Evolutionary conservation across 2,329 filamentous ascomycete species (phyloP).

Genomic region (Paecilomyces fulvus): DNA sequence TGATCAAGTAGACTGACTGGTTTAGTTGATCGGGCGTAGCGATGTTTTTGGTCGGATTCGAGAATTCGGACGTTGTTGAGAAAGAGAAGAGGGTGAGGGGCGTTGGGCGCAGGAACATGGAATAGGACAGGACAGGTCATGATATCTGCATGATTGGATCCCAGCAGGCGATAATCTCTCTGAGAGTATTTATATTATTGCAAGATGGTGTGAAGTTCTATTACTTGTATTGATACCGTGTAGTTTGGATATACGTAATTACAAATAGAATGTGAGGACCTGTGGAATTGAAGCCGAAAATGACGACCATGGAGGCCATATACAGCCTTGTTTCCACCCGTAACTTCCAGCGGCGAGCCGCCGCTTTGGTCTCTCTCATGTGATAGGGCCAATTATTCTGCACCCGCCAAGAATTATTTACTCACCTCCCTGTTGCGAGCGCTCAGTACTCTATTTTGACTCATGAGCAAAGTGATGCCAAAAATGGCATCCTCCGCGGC

Average conservation of each 20-base stretch:
- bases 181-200: too few species aligned
- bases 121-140: too few species aligned
- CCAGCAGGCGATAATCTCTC: too few species aligned
- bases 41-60: too few species aligned
- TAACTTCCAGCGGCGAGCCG: not conserved
- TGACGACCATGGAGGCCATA: not conserved
- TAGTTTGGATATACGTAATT: not conserved
- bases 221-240: too few species aligned
- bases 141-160: too few species aligned
- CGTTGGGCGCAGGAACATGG: too few species aligned
- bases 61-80: too few species aligned
- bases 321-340: not conserved
- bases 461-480: not conserved
- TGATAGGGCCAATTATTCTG: not conserved
- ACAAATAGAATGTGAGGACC: not conserved
- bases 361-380: not conserved
- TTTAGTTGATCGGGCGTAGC: too few species aligned
- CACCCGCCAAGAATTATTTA: not conserved
- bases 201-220: too few species aligned
- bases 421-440: not conserved
- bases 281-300: not conserved
- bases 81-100: too few species aligned
- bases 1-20: too few species aligned
- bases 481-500: conserved; percentile 1
- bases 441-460: not conserved